phyloP scores from a whole-genome alignment of 441 rosid genomes.

The Raphanus hybrid region DNA sequence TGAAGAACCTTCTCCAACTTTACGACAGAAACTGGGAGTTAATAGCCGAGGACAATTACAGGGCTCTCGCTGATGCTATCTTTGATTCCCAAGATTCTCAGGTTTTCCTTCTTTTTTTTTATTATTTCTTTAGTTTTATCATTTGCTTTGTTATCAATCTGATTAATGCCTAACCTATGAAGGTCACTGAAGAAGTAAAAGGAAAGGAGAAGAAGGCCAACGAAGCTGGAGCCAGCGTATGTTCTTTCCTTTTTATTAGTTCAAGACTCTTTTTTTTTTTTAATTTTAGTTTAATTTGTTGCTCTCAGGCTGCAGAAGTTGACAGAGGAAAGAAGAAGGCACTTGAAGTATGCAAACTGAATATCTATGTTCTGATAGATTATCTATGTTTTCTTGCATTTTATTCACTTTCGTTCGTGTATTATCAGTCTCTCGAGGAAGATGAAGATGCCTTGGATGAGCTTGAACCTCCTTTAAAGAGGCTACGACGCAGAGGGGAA shows the following conservation, averaged over 20 bases:
- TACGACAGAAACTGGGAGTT: slow-evolving; percentile 85
- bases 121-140: background rate
- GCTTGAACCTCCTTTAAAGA: background rate
- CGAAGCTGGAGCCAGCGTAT: slow-evolving; percentile 31
- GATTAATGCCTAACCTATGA: background rate
- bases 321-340: slow-evolving; percentile 30
- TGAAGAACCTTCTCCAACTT: slow-evolving; percentile 63
- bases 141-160: background rate
- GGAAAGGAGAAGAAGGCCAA: slow-evolving; percentile 26
- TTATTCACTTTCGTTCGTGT: slow-evolving; percentile 17
- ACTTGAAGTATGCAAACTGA: slow-evolving; percentile 44
- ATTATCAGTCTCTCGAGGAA: slow-evolving; percentile 7
- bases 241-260: slow-evolving; percentile 25
- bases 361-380: slow-evolving; percentile 13
- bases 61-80: slow-evolving; percentile 89
- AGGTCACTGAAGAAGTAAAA: slow-evolving; percentile 15
- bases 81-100: slow-evolving; percentile 73
- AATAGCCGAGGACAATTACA: slow-evolving; percentile 80
- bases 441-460: background rate
- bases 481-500: slow-evolving; percentile 6
- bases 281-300: slow-evolving; percentile 7
- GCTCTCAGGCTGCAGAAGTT: slow-evolving; percentile 49
- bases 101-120: slow-evolving; percentile 47
- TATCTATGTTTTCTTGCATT: slow-evolving; percentile 14
- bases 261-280: background rate